These are phyloP conservation scores for Hibiscus trionum DNA, from an alignment of 345 rosid species.

Conservation along the genomic window DNA sequence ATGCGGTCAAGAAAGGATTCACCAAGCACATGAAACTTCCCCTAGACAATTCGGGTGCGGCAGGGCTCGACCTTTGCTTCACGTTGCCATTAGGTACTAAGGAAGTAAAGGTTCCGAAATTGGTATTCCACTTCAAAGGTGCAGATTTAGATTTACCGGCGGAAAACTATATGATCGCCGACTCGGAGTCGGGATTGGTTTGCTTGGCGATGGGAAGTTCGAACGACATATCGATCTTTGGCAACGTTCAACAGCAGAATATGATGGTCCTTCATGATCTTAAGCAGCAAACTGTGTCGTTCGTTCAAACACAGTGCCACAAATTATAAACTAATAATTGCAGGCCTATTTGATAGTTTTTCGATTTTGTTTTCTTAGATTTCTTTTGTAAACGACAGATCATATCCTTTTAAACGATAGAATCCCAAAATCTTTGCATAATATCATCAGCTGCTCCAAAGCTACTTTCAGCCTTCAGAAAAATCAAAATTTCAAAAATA, in stretches of 20 bases:
- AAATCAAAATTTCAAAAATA: background rate
- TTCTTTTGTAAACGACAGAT: background rate
- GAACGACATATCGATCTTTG: conserved; percentile 71
- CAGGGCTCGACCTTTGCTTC: conserved; percentile 88
- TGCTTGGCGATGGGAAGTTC: conserved; percentile 96
- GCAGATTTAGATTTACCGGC: conserved; percentile 71
- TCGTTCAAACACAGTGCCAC: conserved; percentile 60
- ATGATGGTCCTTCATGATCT: conserved; percentile 68
- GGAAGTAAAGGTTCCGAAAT: conserved; percentile 49
- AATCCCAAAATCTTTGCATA: no score
- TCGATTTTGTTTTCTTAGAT: background rate
- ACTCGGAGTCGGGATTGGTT: conserved; percentile 41
- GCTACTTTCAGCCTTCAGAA: conserved; percentile 65
- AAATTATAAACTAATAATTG: conserved; percentile 27
- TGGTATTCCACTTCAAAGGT: conserved; percentile 65
- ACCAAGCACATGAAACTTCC: conserved; percentile 38
- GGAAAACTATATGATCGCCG: conserved; percentile 77
- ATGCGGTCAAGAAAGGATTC: conserved; percentile 45
- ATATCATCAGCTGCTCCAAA: conserved; percentile 12
- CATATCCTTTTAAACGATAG: background rate
- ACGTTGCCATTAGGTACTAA: conserved; percentile 30
- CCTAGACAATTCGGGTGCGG: conserved; percentile 39
- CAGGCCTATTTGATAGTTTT: background rate
- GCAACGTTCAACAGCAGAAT: conserved; percentile 91
- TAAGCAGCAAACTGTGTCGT: conserved; percentile 53